These are phyloP conservation scores for Hyphopichia wangnamkhiaoensis DNA, from an alignment of 1,139 yeast genomes.

Conservation along the genomic window DNA sequence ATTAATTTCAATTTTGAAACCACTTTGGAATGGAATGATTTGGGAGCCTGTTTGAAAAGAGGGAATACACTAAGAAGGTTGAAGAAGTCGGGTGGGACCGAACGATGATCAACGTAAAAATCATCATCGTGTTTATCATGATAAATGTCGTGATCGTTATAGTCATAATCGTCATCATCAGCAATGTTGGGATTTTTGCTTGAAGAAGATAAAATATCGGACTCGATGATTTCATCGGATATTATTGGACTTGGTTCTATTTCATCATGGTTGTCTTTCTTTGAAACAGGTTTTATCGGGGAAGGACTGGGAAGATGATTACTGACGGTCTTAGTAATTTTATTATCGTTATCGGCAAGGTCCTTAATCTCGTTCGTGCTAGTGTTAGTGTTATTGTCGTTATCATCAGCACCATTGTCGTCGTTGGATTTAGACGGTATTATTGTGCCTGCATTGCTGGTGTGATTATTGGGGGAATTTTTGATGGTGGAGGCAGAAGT, in stretches of 20 bases:
- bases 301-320: no score
- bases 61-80: conserved; percentile 58
- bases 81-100: conserved; percentile 54
- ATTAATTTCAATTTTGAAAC: conserved; percentile 59
- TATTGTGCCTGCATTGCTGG: background rate
- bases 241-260: background rate
- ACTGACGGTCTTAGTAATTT: no score
- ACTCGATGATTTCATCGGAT: conserved; percentile 1
- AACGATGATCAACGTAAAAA: conserved; percentile 10
- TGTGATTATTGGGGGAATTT: background rate
- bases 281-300: no score
- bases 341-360: no score
- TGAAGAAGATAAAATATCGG: conserved; percentile 5
- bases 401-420: no score
- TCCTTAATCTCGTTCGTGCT: no score
- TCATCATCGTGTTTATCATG: conserved; percentile 9
- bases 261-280: background rate
- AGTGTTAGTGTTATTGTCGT: no score
- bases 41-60: conserved; percentile 65
- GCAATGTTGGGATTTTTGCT: conserved; percentile 6
- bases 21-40: conserved; percentile 58
- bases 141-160: conserved; percentile 2
- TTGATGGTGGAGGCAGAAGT: background rate
- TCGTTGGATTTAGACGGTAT: background rate
- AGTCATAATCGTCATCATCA: conserved; percentile 10